A percentile compares a stretch with the other conserved stretches of the same genome.
phyloP scores from a whole-genome alignment of 1,284 basidiomycete genomes.

The Ustanciosporium gigantosporum region DNA sequence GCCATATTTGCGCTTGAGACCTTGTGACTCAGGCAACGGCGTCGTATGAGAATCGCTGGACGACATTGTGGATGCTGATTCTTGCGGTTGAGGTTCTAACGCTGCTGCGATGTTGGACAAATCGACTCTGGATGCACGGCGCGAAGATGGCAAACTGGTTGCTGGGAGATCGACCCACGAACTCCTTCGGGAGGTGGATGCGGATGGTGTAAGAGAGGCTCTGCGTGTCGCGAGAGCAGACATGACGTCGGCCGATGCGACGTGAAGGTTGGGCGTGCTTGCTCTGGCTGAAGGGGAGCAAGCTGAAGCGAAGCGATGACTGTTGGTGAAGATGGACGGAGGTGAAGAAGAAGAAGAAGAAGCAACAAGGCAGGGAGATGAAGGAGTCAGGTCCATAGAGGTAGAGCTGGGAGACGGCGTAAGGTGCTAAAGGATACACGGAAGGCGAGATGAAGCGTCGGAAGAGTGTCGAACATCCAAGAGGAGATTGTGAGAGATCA shows the following conservation, averaged over 20 bases:
- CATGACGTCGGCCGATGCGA: neutral
- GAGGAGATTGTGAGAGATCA: no score
- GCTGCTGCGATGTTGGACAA: neutral
- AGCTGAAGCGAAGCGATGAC: neutral
- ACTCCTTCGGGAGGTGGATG: neutral
- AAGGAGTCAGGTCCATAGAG: neutral
- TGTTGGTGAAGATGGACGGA: no score
- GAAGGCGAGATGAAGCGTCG: no score
- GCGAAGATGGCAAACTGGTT: neutral
- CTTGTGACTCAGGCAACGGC: conserved; percentile 1
- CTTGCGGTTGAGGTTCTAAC: neutral
- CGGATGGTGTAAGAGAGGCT: neutral
- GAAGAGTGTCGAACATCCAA: no score
- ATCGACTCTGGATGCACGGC: neutral
- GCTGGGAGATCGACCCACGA: conserved; percentile 1
- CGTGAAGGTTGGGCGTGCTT: neutral
- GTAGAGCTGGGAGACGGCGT: neutral
- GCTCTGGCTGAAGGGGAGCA: neutral
- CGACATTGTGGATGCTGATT: conserved; percentile 9
- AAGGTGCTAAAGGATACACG: no score
- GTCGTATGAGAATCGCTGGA: conserved; percentile 10
- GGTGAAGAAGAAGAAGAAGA: neutral
- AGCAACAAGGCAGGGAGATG: neutral
- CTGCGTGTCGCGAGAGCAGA: neutral
- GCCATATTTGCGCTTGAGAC: conserved; percentile 25